A percentile compares a stretch with the other conserved stretches of the same genome.
Conservation (phyloP, 1,139 yeast species). For the Saccharomyces hybrid region DNA sequence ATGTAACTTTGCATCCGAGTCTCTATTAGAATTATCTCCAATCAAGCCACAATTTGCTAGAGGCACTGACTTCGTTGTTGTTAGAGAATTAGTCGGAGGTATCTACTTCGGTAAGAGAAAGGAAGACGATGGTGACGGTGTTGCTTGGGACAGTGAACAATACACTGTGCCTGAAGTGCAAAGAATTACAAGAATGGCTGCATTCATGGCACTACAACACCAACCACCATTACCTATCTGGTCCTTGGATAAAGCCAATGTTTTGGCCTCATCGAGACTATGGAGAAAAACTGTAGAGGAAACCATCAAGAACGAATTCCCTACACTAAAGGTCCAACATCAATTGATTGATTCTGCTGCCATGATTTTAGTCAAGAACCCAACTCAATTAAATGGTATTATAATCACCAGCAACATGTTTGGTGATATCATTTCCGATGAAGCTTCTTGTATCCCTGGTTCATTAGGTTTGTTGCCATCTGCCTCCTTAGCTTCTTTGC, state of each 20-base stretch:
- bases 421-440: slow-evolving; percentile 96
- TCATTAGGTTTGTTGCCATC: slow-evolving; percentile 93
- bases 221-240: slow-evolving; percentile 90
- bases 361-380: slow-evolving; percentile 88
- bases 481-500: slow-evolving; percentile 91
- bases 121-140: slow-evolving; percentile 80
- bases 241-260: slow-evolving; percentile 97
- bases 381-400: slow-evolving; percentile 84
- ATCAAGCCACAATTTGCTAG: slow-evolving; percentile 73
- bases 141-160: slow-evolving; percentile 91
- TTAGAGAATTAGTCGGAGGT: slow-evolving; percentile 95
- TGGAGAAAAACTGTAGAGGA: slow-evolving; percentile 93
- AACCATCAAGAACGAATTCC: slow-evolving; percentile 81
- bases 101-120: slow-evolving; percentile 93
- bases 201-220: slow-evolving; percentile 87
- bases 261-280: slow-evolving; percentile 87
- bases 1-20: slow-evolving; percentile 86
- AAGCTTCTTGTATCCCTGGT: slow-evolving; percentile 96
- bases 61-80: slow-evolving; percentile 88
- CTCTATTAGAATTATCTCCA: slow-evolving; percentile 79
- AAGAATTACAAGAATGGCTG: slow-evolving; percentile 97
- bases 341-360: slow-evolving; percentile 98
- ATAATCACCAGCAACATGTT: slow-evolving; percentile 93
- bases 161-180: slow-evolving; percentile 87
- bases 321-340: slow-evolving; percentile 75